A percentile compares a stretch with the other conserved stretches of the same genome.
Conservation (phyloP, 768 basidiomycete genomes). For the Hydnum rufescens region DNA sequence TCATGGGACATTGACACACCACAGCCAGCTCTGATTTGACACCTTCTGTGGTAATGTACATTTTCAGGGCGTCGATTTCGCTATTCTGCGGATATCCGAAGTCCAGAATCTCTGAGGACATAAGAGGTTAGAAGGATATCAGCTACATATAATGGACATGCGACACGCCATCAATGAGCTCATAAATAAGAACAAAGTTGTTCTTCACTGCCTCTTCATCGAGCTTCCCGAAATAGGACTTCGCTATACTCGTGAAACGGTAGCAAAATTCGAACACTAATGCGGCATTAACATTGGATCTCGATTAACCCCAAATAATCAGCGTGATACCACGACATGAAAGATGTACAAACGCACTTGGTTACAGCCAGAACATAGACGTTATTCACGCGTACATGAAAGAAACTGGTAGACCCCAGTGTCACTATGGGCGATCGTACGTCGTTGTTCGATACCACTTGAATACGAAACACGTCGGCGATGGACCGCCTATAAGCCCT, state of each 20-base stretch:
- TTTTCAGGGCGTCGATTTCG: slow-evolving; percentile 92
- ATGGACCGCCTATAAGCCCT: slow-evolving; percentile 60
- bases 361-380: slow-evolving; percentile 91
- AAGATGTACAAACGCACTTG: slow-evolving; percentile 38
- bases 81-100: slow-evolving; percentile 99
- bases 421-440: slow-evolving; percentile 95
- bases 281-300: slow-evolving; percentile 92
- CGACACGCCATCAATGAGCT: slow-evolving; percentile 77
- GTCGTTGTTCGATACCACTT: slow-evolving; percentile 94
- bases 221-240: slow-evolving; percentile 94
- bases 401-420: slow-evolving; percentile 94
- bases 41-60: slow-evolving; percentile 95
- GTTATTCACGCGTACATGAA: slow-evolving; percentile 91
- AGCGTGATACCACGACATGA: neutral
- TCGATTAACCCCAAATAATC: slow-evolving; percentile 16
- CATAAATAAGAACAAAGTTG: slow-evolving; percentile 96
- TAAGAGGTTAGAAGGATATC: neutral
- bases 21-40: slow-evolving; percentile 75
- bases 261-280: slow-evolving; percentile 97
- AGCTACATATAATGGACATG: neutral
- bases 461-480: slow-evolving; percentile 95
- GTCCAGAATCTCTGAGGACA: slow-evolving; percentile 73
- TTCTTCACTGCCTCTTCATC: slow-evolving; percentile 98
- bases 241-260: slow-evolving; percentile 83
- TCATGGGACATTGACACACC: slow-evolving; percentile 24